phyloP scores from a whole-genome alignment of 78 protist genomes.

The Neovahlkampfia damariscottae region DNA sequence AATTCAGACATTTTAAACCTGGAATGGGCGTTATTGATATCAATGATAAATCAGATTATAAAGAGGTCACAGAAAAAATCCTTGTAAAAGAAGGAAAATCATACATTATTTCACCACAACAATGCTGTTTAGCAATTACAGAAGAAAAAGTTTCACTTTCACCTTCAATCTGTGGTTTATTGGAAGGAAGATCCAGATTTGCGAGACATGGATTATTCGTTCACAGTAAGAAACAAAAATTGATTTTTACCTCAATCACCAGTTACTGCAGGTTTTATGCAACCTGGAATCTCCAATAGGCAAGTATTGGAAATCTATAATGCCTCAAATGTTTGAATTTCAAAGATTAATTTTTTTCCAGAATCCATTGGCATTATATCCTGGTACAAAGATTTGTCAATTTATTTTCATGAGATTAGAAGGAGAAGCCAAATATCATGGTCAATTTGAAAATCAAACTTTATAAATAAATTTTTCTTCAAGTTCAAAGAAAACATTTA shows the following conservation, averaged over 20 bases:
- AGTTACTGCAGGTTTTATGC: slow-evolving; percentile 68
- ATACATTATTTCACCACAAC: slow-evolving; percentile 36
- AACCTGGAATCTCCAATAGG: slow-evolving; percentile 57
- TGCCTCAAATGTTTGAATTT: slow-evolving; percentile 38
- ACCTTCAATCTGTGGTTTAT: slow-evolving; percentile 47
- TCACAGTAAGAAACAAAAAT: too few species aligned
- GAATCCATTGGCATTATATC: slow-evolving; percentile 38
- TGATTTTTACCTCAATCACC: too few species aligned
- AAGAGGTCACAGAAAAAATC: slow-evolving; percentile 43
- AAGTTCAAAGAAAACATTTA: too few species aligned
- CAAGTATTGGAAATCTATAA: slow-evolving; percentile 74
- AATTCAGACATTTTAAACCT: slow-evolving; percentile 45
- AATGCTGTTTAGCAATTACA: slow-evolving; percentile 56
- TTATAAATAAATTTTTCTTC: too few species aligned
- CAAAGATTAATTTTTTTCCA: not conserved
- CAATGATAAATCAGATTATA: slow-evolving; percentile 34
- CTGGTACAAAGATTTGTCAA: slow-evolving; percentile 63
- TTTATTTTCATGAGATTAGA: slow-evolving; percentile 51
- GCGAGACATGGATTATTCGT: slow-evolving; percentile 63
- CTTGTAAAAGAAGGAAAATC: slow-evolving; percentile 37
- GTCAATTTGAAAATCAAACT: too few species aligned
- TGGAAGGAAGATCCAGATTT: slow-evolving; percentile 67
- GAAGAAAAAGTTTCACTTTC: slow-evolving; percentile 45
- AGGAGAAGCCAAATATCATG: slow-evolving; percentile 48
- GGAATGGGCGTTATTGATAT: slow-evolving; percentile 18